Base-by-base conservation (phyloP, 2,329 filamentous ascomycete genomes). In the Stemphylium lycopersici region DNA sequence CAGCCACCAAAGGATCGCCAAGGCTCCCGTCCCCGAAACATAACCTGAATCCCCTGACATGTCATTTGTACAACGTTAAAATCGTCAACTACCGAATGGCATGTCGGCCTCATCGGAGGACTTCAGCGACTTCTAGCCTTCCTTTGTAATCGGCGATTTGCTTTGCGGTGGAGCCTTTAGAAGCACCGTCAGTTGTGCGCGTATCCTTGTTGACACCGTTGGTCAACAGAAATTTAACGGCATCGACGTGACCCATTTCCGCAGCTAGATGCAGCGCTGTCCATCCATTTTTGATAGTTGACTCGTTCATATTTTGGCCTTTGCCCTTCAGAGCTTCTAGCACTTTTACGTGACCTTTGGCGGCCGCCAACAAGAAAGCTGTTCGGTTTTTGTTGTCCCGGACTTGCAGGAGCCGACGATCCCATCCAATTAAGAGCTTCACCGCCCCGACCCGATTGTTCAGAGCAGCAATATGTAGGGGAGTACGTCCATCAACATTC, bases 201-300 rank as follows among this genome's bases (percentile, higher is more conserved):
- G 31, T 20, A 56, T 37, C 24, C 50, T 58, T 60, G 31, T 58
- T 54, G 6, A 52, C 50, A 11, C 62, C 62, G 26, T 61, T 53
- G 3, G 42, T 38, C 11, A 48, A 8, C 4, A 63, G 45, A 31
- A 45, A 63, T 15, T 58, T 56, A 6, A 60, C 48, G 5, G 52
- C 33, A 6, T 62, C 50, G 12, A 49, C 24, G n/a, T 52, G 45
- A 6, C 58, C 60, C 7, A 44, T 45, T 16, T 62, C 62, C 3
- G 58, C 62, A 4, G 58, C 58, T 2, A 62, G 32, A 45, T 65
- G 62, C 11, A 65, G 15, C 13, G 52, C 62, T 10, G 52, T 58
- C 62, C 62, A 65, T 1, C 58, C 60, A 24, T 60, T 38, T 4
- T 45, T 55, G 7, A 43, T 11, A 0, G 54, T 65, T 10, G 29